Percentiles rank a stretch among this genome's conserved stretches.
Conservation (phyloP, 1,284 basidiomycete genomes). For the Boletus nobilissimus region DNA sequence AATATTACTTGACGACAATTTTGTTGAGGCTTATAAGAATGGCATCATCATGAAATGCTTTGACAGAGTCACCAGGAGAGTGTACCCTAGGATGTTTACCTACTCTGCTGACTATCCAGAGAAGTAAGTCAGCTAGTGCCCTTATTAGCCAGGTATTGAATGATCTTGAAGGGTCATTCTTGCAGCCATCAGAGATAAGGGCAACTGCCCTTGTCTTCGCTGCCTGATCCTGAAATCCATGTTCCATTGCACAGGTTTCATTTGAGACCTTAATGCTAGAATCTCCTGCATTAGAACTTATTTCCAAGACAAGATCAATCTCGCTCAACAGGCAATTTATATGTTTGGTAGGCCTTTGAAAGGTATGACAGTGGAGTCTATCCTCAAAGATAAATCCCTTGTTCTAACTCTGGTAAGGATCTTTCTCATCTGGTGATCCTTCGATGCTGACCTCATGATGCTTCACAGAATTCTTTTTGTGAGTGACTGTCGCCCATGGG, state of each 20-base stretch:
- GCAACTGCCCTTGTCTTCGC: background rate
- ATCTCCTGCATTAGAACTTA: background rate
- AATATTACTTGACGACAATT: no score
- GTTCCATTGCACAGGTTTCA: background rate
- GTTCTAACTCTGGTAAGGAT: no score
- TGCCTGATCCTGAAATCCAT: conserved; percentile 1
- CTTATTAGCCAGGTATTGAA: no score
- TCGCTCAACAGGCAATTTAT: background rate
- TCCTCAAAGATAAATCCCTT: no score
- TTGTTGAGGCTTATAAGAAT: no score
- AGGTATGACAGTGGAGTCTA: background rate
- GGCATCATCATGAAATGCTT: no score
- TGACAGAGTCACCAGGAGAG: no score
- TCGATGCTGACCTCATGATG: background rate
- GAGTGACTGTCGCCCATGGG: no score
- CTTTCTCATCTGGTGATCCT: background rate
- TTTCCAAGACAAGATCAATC: background rate
- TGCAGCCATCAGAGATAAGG: background rate
- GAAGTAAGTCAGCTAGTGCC: background rate
- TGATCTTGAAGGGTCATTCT: background rate
- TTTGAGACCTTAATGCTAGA: background rate
- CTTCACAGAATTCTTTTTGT: no score
- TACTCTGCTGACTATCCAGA: no score
- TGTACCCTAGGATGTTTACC: no score
- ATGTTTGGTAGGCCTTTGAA: background rate